Evolutionary conservation across 768 basidiomycete genomes (phyloP), one percentile per base, ranked within the genome.

Genomic region (Psilocybe cyanescens): DNA sequence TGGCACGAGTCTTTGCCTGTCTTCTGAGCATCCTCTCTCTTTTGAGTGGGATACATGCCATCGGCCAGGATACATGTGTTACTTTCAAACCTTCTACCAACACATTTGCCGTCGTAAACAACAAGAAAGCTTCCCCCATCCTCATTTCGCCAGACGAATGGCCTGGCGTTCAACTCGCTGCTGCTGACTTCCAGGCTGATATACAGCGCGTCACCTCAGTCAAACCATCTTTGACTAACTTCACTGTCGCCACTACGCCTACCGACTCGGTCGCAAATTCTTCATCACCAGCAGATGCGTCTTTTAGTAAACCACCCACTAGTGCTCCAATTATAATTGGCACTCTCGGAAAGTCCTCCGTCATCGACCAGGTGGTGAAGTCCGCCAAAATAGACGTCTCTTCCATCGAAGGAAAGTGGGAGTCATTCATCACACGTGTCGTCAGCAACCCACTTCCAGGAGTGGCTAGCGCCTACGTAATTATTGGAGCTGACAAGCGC

Each of bases 401-500:
- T 5, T 75, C 76, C 0, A 79, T 91, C 50, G 69, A 83, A 59
- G 88, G 88, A 2, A 77, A 86, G 61, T 91, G 90, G 90, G 90
- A 91, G 68, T 70, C 83, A 0, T 90, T 83, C 72, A 68, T 84
- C 63, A 75, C 84, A 2, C 74, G 74, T 53, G 79, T 83, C 47
- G 83, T 88, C 5, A 72, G 77, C 46, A 83, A 85, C 60, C 86
- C 86, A 4, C 72, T 87, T 2, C 81, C 85, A 45, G 86, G 85
- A 3, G 78, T 89, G 19, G 71, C 76, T 28, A 81, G 80, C 56
- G 89, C 86, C 31, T 86, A 90, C 72, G 84, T 91, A 44, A 83
- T 92, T 54, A 79, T 87, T 62, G 89, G 89, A 8, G 78, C 86
- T 1, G 89, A 91, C 71, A 86, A 88, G 71, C 76, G 89, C 44